Base-by-base conservation (phyloP, 1,284 basidiomycete species). In the Cutaneotrichosporon sp. region DNA sequence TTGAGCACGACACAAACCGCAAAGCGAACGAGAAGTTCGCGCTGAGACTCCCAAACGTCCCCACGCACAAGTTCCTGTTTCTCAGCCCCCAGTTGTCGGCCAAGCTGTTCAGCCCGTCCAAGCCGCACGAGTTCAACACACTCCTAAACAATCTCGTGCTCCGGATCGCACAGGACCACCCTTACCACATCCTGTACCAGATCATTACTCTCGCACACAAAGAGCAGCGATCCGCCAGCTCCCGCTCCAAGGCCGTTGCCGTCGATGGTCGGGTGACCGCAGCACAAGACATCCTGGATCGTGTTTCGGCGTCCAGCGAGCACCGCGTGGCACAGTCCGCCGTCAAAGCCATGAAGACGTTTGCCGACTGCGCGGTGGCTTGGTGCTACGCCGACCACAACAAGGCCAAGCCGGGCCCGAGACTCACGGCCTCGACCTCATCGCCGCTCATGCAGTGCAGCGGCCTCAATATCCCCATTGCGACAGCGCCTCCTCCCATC, bases 51-150 rank as follows among this genome's bases (percentile, higher is more conserved):
- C 11, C 10, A 27, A 80, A 82, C 1, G 85, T 97, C n/a, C 90
- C 93, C 0, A 91, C 93, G 0, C 84, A 87, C 69, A 98, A 98
- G 76, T 90, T 97, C 72, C 84, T 97, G 27, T 90, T 92, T 73
- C 84, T 98, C 34, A 87, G 91, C 68, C 92, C 95, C 75, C 95
- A 99, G 80, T 85, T 99, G 8, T 89, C 92, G 0, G 93, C 95
- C 22, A 86, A 95, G 4, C 82, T 98, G 22, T 86, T 87, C 33
- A 67, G 67, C n/a, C 84, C 78, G 64, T 66, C 76, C 20, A 67
- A 79, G 1, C 71, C 71, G 9, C 72, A 82, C 1, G 64, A 70
- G 5, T 87, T 87, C 67, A 91, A 94, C 71, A 71, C 79, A 14
- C 85, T 83, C 59, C 82, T 98, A 9, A 86, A 87, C 60, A 76